Percentiles rank a stretch among this genome's conserved stretches.
phyloP scores from a whole-genome alignment of 1,284 basidiomycete genomes.

The Taiwanofungus camphoratus region DNA sequence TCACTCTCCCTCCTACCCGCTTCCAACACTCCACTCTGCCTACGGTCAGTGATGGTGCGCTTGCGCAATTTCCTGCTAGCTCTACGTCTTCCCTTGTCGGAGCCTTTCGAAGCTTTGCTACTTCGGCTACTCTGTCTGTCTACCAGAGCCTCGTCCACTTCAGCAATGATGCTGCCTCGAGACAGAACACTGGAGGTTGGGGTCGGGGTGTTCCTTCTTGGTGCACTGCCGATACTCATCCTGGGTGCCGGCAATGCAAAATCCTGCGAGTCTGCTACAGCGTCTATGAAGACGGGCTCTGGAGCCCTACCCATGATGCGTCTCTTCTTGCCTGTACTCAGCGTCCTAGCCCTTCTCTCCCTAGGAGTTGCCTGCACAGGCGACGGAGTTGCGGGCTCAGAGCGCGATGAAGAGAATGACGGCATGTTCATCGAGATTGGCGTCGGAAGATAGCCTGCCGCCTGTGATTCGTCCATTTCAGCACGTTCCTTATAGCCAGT shows the following conservation, averaged over 20 bases:
- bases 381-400: too few species aligned
- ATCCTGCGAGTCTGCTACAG: too few species aligned
- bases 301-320: too few species aligned
- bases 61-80: conserved; percentile 1
- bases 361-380: too few species aligned
- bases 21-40: neutral
- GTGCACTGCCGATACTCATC: conserved; percentile 21
- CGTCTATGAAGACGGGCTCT: too few species aligned
- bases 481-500: neutral
- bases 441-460: conserved; percentile 12
- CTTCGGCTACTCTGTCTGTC: neutral
- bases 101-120: too few species aligned
- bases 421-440: conserved; percentile 14
- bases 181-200: conserved; percentile 14
- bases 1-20: neutral
- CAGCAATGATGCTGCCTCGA: conserved; percentile 21
- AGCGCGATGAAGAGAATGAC: too few species aligned
- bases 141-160: conserved; percentile 9
- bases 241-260: conserved; percentile 5
- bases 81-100: neutral
- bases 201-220: conserved; percentile 18
- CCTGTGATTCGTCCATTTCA: conserved; percentile 8
- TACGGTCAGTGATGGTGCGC: neutral
- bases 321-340: too few species aligned
- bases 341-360: too few species aligned